Base-by-base conservation (phyloP, 1,284 basidiomycete species). In the Sanghuangporus weigelae region DNA sequence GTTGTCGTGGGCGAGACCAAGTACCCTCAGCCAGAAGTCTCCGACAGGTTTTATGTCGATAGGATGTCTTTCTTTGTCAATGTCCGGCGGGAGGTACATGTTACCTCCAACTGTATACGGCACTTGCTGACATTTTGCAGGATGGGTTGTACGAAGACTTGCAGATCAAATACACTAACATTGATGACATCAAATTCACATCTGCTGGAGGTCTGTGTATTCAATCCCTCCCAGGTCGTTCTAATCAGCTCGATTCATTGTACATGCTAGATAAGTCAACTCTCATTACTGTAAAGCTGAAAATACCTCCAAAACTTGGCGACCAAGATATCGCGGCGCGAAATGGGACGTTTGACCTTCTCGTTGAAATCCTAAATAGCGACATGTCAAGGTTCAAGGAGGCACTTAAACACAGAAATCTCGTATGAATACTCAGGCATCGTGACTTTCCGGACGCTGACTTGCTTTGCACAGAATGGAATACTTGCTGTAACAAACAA, bases 1-100 rank as follows among this genome's bases (percentile, higher is more conserved):
- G 75, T 87, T 60, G 65, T 71, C 21, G 73, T 80, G 6, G 75
- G 76, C 57, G 77, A 72, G n/a, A 67, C 66, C 38, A 68, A 70
- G 39, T 76, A 72, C 58, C 70, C 71, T 16, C 71, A 77, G 51
- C 68, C 73, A 31, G 75, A 74, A 58, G 72, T 72, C 16, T 73
- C 74, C 8, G 78, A 80, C 67, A 75, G 79, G 51, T 65, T 87
- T 49, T 82, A 82, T 67, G 71, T 85, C 59, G 86, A 88, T 67
- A 77, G 75, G 40, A 77, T 74, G 54, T 75, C 75, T 8, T 77
- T 88, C 62, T 73, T 83, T 36, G 79, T 76, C 3, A 86, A 85
- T 68, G 73, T 85, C 35, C 59, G 75, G 12, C 76, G 79, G 19
- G 73, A 79, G 72, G 82, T 80, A 62, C 55, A 66, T 63, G 8